Evolutionary conservation across 371 early-diverging fungal species (phyloP), one percentile per base, ranked within the genome.

Genomic region (Mortierella sp.): DNA sequence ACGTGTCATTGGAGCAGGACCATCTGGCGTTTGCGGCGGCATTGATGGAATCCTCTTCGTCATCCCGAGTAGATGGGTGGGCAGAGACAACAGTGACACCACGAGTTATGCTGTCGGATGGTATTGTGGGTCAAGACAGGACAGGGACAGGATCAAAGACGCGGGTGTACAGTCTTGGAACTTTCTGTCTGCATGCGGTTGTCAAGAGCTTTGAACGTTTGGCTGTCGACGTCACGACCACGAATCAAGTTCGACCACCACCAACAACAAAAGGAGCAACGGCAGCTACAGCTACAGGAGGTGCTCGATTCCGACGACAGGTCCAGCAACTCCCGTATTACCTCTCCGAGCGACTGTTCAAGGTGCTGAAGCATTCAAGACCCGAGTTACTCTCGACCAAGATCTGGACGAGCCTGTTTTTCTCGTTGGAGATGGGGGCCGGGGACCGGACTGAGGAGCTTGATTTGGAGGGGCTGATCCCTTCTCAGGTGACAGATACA

Each of bases 321-420:
- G 61, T 74, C 16, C 55, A 75, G 16, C 69, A 55, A 6, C 24
- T 80, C 16, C 80, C 80, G 0, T 71, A 63, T 43, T 76, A 80
- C 41, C 66, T 80, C 11, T 71, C 80, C 31, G 29, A 47, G 2
- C 71, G 66, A n/a, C 64, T 80, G 2, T 80, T 80, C 76, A 80
- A 63, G 53, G 7, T 64, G 8, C 47, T 80, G 44, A 71, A 66
- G 50, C 69, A 72, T 43, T 37, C 76, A 1, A 55, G 70, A n/a
- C 76, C 80, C 3, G 76, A 80, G 37, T 52, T 80, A 13, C 41
- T 80, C 0, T 76, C 76, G 14, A 61, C 70, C n/a, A 71, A 68
- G 39, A 53, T 80, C 53, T 80, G 80, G 80, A 80, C 80, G 14
- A 39, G 47, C 24, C 58, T 80, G 16, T 80, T 80, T 31, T 80